Evolutionary conservation across 164 flowering plant genomes (phyloP).

Genomic region (Magnolia changhungtana): DNA sequence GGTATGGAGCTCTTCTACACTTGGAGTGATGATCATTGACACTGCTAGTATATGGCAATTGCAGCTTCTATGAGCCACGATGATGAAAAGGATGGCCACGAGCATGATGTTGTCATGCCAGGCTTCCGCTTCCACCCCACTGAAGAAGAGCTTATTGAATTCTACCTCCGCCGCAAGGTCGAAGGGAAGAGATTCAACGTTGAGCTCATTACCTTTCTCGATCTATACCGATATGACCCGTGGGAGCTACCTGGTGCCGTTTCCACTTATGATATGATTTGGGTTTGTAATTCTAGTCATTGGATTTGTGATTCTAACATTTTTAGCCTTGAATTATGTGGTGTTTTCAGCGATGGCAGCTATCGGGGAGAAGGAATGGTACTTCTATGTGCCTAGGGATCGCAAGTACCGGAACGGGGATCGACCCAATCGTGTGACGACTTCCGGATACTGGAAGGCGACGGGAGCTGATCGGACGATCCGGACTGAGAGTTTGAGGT

Average conservation of each 20-base stretch:
- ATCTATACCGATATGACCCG: constrained; percentile 96
- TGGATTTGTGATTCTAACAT: background rate
- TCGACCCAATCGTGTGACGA: constrained; percentile 89
- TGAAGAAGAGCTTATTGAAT: constrained; percentile 94
- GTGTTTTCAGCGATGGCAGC: constrained; percentile 69
- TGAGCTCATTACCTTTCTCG: constrained; percentile 88
- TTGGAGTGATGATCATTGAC: background rate
- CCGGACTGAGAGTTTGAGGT: constrained; percentile 48
- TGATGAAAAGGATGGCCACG: constrained; percentile 49
- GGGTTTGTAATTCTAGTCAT: background rate
- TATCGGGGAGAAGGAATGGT: constrained; percentile 99
- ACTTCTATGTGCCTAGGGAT: constrained; percentile 93
- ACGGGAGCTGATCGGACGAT: constrained; percentile 98
- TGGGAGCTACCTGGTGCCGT: constrained; percentile 95
- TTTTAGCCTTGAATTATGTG: background rate
- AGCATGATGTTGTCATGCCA: constrained; percentile 92
- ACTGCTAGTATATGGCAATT: constrained; percentile 41
- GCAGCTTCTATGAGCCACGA: constrained; percentile 29
- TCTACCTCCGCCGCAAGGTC: constrained; percentile 96
- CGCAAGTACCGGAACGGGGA: constrained; percentile 94
- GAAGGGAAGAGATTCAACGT: constrained; percentile 93
- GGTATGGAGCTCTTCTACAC: background rate
- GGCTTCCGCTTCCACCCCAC: constrained; percentile 98
- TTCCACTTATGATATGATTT: background rate
- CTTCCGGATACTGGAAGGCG: constrained; percentile 98